Evolutionary conservation across 495 filamentous ascomycete species (phyloP), one percentile per base, ranked within the genome.

Genomic region (Neurospora sp.): DNA sequence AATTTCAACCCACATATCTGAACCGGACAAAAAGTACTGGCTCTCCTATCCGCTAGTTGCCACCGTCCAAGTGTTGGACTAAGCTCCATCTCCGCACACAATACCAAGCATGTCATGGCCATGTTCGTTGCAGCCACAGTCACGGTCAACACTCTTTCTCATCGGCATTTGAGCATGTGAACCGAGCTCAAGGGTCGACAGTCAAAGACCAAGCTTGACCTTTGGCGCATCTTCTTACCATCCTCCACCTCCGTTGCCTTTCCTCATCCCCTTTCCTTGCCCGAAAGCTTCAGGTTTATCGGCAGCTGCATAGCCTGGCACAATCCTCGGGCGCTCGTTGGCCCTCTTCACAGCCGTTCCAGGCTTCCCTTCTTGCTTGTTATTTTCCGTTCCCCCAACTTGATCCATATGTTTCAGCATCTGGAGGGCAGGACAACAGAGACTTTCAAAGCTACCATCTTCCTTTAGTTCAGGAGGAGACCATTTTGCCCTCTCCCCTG

Each of bases 401-500:
- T 77, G 74, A 39, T 83, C 82, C 73, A 84, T 81, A n/a, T 75
- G 69, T 39, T 72, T 77, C 41, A 83, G 73, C 74, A 81, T 78
- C 8, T 73, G 41, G 3, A 78, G 72, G 2, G 82, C 79, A 6
- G 80, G 78, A n/a, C n/a, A 69, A 69, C 80, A 77, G 35, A 84
- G 69, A 0, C 70, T 70, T 2, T 76, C 65, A 3, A 82, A 76
- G 1, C 75, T 69, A 2, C 76, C 80, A 7, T 70, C 45, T 10
- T 73, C 31, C 35, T 45, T 69, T 14, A 86, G 71, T 3, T 74
- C 39, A 10, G 80, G 68, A 0, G 69, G 59, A 12, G 73, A 75
- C 85, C 85, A 87, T 8, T 65, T 42, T 0, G 78, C 82, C 71
- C 82, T 80, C 8, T 85, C 78, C 7, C 84, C 85, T 8, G 84